Evolutionary conservation across 805 yeast species (phyloP), one percentile per base, ranked within the genome.

Genomic region (Kregervanrija delftensis): DNA sequence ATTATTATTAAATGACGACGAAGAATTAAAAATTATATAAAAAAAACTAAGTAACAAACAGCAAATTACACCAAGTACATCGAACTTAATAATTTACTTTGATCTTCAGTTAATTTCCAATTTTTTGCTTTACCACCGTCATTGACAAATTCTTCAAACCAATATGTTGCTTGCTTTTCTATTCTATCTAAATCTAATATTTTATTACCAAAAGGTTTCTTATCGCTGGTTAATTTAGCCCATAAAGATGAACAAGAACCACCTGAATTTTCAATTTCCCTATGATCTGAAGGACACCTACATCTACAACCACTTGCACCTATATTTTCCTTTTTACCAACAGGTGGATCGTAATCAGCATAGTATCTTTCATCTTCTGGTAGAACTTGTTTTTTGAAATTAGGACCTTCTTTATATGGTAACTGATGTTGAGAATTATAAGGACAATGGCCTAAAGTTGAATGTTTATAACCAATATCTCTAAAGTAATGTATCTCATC

Each of bases 221-320:
- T 57, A 43, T 62, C 64, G 30, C 55, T 56, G 2, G 60, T 61
- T 28, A 61, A 44, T 39, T 47, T 44, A 22, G 71, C 65, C 82
- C 83, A 83, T 15, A 64, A 63, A 11, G 66, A 60, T 38, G 78
- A 64, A 60, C 87, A 82, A 32, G 74, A 67, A 8, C 73, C 66
- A 1, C 68, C 66, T 3, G 73, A 56, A 53, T 81, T 75, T 59
- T 82, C 91, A 41, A 79, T 68, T 47, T 81, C 90, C 28, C 52
- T 47, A 42, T 60, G 68, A n/a, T 57, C 56, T 2, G 48, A 33
- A 5, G 86, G 95, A 64, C 98, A 90, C 50, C 74, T 71, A 63
- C 98, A 90, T 35, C 96, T 68, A 61, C 98, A 90, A 1, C 97
- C 96, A 8, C 79, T 79, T 1, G 95, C 61, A 1, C 96, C 96